Base-by-base conservation (phyloP, 371 early-diverging fungal species). In the Mortierella sp. region DNA sequence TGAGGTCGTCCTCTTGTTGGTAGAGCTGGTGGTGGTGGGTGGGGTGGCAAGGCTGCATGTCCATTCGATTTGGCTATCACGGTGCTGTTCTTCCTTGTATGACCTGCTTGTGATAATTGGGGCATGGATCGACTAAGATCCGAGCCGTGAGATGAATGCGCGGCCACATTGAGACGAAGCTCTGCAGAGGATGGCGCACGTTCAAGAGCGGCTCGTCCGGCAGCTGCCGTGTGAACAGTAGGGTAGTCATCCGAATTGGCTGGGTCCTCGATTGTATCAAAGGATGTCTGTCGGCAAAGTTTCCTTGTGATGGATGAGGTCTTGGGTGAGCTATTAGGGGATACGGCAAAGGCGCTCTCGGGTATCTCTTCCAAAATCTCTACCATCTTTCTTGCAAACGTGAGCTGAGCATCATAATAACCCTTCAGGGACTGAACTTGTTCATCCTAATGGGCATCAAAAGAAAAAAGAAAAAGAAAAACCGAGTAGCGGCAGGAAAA, bases 381-480 rank as follows among this genome's bases (percentile, higher is more conserved):
- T 11, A 75, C 74, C 50, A 83, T 72, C 46, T 61, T 80, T 52
- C 74, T 77, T 60, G 86, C 85, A 68, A 73, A 87, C 4, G 81
- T 75, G 51, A 86, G 52, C 69, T 87, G 85, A 3, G 88, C 86
- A 55, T 84, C 83, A 57, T 85, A 86, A 50, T 86, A 88, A 23
- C 60, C 67, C 59, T 72, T 81, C 12, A 87, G 75, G 23, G 73
- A 80, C 25, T 50, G 62, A 55, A 88, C 59, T 45, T 83, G 68
- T 7, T 81, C 81, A 25, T 85, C 83, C 81, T 80, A 52, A 11
- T n/a, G 37, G 3, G 9, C 9, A 37, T 37, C 37, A 21, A 28
- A 2, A n/a, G 21, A 7, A 12, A 12, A 28, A 11, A 29, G n/a
- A 26, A 21, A 50, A 30, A 21, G n/a, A n/a, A n/a, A n/a, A n/a